Percentiles rank a stretch among this genome's conserved stretches.
phyloP scores from a whole-genome alignment of 257 asterid genomes.

The Solanum medicagineum region DNA sequence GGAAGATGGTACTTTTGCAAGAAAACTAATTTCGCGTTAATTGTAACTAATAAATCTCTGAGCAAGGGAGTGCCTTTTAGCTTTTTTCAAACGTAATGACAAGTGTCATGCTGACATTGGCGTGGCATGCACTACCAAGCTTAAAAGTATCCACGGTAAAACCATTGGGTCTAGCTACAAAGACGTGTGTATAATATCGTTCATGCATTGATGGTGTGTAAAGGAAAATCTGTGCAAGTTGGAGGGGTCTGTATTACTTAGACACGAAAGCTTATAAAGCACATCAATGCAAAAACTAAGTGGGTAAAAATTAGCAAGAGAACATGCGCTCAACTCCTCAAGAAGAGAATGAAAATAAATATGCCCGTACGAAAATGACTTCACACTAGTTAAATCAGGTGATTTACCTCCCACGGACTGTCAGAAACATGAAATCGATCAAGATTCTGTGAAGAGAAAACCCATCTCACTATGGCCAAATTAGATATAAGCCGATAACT shows the following conservation, averaged over 20 bases:
- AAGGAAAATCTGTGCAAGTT: not conserved
- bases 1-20: not conserved
- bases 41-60: not conserved
- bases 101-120: not conserved
- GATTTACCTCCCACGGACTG: conserved; percentile 91
- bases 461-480: conserved; percentile 94
- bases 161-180: not conserved
- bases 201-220: not conserved
- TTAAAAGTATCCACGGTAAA: not conserved
- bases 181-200: not conserved
- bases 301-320: not conserved
- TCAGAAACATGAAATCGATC: conserved; percentile 77
- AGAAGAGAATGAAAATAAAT: not conserved
- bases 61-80: not conserved
- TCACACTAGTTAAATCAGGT: not conserved
- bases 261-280: not conserved
- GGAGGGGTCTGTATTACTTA: not conserved
- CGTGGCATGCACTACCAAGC: not conserved
- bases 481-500: conserved; percentile 92
- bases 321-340: not conserved
- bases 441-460: conserved; percentile 55
- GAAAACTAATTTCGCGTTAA: not conserved
- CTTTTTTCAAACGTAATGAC: not conserved
- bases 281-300: not conserved
- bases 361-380: not conserved